phyloP scores from a whole-genome alignment of 1,139 yeast species.

The Suzukiozyma palmioleophila region DNA sequence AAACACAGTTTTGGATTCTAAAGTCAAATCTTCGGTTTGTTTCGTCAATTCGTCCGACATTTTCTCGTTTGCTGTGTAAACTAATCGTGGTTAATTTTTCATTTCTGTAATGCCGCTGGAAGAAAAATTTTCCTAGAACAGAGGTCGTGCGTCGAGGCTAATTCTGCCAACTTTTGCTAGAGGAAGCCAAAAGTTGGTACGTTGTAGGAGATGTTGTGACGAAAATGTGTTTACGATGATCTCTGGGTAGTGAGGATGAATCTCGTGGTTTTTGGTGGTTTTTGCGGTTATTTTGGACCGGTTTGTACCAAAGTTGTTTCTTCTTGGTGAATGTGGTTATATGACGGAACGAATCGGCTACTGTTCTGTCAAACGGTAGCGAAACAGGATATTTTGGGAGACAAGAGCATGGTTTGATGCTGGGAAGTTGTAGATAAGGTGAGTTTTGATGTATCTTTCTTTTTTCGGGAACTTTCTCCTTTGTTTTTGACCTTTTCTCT shows the following conservation, averaged over 20 bases:
- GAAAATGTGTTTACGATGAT: too few species aligned
- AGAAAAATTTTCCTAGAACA: conserved; percentile 13
- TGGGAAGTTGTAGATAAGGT: background rate
- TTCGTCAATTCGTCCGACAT: conserved; percentile 53
- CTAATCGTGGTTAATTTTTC: conserved; percentile 3
- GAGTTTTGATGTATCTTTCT: background rate
- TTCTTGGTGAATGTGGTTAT: too few species aligned
- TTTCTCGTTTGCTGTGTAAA: conserved; percentile 5
- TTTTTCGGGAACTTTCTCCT: background rate
- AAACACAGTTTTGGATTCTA: conserved; percentile 57
- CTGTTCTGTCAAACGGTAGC: too few species aligned
- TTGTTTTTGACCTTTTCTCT: too few species aligned
- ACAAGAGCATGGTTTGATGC: too few species aligned
- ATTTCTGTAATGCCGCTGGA: conserved; percentile 5
- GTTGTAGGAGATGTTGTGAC: too few species aligned
- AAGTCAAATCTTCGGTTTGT: conserved; percentile 50
- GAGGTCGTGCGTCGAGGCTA: background rate
- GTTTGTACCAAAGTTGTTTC: too few species aligned
- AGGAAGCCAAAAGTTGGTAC: background rate
- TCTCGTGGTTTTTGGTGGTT: too few species aligned
- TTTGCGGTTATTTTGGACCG: too few species aligned
- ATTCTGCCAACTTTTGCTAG: conserved; percentile 2
- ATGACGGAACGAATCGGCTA: too few species aligned
- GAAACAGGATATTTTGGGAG: too few species aligned
- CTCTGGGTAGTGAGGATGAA: background rate